A percentile compares a stretch with the other conserved stretches of the same genome.
phyloP scores from a whole-genome alignment of 2,329 filamentous ascomycete species.

The Plectosphaerella plurivora region DNA sequence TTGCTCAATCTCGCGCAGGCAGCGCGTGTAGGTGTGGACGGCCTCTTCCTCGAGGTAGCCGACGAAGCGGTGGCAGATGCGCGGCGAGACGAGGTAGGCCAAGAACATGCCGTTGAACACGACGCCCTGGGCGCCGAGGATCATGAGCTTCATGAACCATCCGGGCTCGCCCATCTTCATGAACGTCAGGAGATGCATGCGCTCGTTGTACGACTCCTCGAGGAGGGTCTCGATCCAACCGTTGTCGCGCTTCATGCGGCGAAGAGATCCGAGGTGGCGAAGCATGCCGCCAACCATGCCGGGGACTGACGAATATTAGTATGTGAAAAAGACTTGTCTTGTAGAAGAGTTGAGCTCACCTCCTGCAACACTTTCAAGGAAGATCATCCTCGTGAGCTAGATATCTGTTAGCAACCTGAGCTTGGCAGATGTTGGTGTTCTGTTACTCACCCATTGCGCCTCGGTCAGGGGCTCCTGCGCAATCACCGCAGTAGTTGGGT shows the following conservation, averaged over 20 bases:
- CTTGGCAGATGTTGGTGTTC: background rate
- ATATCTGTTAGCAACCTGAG: too few species aligned
- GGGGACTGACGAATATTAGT: constrained; percentile 53
- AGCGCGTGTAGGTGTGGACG: constrained; percentile 89
- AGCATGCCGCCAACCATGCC: constrained; percentile 98
- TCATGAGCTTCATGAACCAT: constrained; percentile 85
- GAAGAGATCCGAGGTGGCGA: constrained; percentile 77
- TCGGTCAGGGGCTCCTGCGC: constrained; percentile 67
- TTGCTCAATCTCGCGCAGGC: constrained; percentile 79
- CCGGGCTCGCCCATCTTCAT: constrained; percentile 78
- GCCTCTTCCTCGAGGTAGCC: constrained; percentile 97
- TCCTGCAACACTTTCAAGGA: constrained; percentile 90
- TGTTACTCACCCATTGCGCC: constrained; percentile 65
- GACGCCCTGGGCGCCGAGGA: constrained; percentile 87
- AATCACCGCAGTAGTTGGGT: constrained; percentile 49
- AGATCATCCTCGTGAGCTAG: constrained; percentile 76
- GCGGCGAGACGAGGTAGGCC: constrained; percentile 79
- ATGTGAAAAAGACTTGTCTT: too few species aligned
- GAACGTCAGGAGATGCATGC: constrained; percentile 87
- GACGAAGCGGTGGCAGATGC: constrained; percentile 90
- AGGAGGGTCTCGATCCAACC: constrained; percentile 94
- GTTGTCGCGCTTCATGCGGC: constrained; percentile 86
- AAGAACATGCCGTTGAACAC: constrained; percentile 96
- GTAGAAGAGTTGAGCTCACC: constrained; percentile 4
- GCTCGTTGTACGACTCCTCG: constrained; percentile 87